Evolutionary conservation across 805 yeast genomes (phyloP), one percentile per base, ranked within the genome.

Genomic region (Candida caryicola): DNA sequence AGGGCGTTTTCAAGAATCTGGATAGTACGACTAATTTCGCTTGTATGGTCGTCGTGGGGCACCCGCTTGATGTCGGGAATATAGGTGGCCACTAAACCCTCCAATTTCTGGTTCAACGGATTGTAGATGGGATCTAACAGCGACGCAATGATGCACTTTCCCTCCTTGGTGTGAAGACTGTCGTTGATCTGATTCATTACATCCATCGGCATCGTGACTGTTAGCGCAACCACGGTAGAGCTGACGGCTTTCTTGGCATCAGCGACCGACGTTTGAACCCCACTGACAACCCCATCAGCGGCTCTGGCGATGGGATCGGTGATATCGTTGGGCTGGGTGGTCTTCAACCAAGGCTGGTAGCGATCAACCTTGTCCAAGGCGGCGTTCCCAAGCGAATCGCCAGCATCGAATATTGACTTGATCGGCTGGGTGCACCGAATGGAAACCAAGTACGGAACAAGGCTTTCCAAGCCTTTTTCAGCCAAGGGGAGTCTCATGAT

Each of bases 81-180:
- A 46, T 70, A 65, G 25, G 58, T 60, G 28, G 64, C 57, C 19
- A 77, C 68, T 17, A 67, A 49, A 2, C 65, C 55, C 44, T 73
- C 80, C 36, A 84, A 57, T 23, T 69, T 62, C 25, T 69, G 60
- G 61, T 84, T 87, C 31, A 82, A 31, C 19, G 93, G 90, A 26
- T 66, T 69, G 33, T 84, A 64, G 9, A 81, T 25, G 3, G 85
- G 82, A 57, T 82, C 88, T 16, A 81, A 51, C 17, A 75, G 71
- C n/a, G 82, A 69, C 47, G 87, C 70, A 27, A 84, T 47, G 35
- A 81, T 54, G 29, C 85, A 83, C 51, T 77, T 78, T 17, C 87
- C 87, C 14, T 29, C 29, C n/a, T 27, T 10, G 16, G 19, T 23
- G n/a, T 18, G 27, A 5, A 35, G n/a, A 9, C 17, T 16, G 21